Evolutionary conservation across 1,284 basidiomycete genomes (phyloP).

Genomic region (Tylopilus microsporus): DNA sequence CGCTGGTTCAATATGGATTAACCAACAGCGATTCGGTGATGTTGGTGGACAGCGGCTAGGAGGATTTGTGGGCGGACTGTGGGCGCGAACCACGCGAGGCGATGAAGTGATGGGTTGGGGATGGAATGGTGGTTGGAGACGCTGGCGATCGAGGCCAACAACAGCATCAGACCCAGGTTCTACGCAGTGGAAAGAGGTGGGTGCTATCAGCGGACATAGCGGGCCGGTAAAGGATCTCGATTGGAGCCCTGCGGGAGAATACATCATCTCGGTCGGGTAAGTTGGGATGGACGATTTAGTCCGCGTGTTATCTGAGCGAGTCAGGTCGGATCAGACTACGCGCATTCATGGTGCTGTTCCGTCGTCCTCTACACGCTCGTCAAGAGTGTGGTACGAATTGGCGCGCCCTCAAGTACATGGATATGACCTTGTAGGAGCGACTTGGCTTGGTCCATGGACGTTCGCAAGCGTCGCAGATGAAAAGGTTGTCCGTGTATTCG

Average conservation of each 20-base stretch:
- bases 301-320: neutral
- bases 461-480: conserved; percentile 90
- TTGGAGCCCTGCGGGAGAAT: conserved; percentile 84
- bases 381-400: conserved; percentile 74
- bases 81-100: conserved; percentile 49
- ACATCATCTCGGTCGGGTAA: conserved; percentile 78
- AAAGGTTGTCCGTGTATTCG: conserved; percentile 87
- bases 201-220: conserved; percentile 79
- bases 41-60: conserved; percentile 84
- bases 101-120: conserved; percentile 77
- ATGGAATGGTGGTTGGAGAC: conserved; percentile 88
- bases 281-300: conserved; percentile 15
- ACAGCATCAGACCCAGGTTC: conserved; percentile 22
- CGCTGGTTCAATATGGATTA: conserved; percentile 78
- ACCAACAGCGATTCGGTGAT: conserved; percentile 85
- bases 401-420: conserved; percentile 91
- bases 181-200: conserved; percentile 67
- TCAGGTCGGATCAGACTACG: conserved; percentile 82
- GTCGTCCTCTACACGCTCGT: conserved; percentile 11
- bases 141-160: conserved; percentile 55
- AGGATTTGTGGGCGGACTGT: conserved; percentile 85
- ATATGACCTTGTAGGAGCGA: conserved; percentile 82
- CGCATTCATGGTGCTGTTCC: conserved; percentile 68
- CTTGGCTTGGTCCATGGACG: conserved; percentile 69
- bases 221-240: conserved; percentile 71